Evolutionary conservation across 192 early-diverging fungal species (phyloP), one percentile per base, ranked within the genome.

Genomic region (Entophlyctis helioformis): DNA sequence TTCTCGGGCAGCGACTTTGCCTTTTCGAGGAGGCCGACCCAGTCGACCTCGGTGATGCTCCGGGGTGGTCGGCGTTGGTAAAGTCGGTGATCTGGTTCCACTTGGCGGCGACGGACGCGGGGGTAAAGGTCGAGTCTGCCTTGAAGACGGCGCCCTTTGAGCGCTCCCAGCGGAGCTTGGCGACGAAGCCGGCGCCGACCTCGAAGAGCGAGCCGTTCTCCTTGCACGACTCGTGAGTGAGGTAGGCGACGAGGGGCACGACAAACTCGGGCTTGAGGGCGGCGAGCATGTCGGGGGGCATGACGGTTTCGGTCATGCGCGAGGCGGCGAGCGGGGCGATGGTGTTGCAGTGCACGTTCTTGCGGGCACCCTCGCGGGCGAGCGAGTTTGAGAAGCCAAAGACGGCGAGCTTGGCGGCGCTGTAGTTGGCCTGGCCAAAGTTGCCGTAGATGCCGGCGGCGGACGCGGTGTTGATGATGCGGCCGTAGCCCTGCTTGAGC

Each of bases 381-480:
- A 99, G 74, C 21, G 96, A 83, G 50, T 81, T 75, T 54, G 85
- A 82, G 57, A 99, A 86, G 34, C 88, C 85, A 48, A 87, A 80
- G 28, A 99, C 74, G 23, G 87, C 93, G 55, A 94, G 78, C 64
- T 97, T 99, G 43, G 96, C 96, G 42, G 84, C 64, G 43, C 74
- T 66, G 58, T 91, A 91, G 72, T 91, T 91, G 28, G 82, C 79
- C 59, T 86, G 81, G 36, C 96, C 96, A 77, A 95, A 97, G 78
- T 97, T 99, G 46, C 96, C 96, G 61, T 99, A 99, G 45, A 99
- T 83, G 47, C 96, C 96, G 37, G 96, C 91, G 38, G 92, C 92
- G 38, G 92, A 96, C 12, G 94, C 83, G 50, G 85, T 87, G 74
- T 86, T 91, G 57, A 93, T 82, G 47, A 92, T 73, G 34, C 89